Conservation (phyloP, 768 basidiomycete genomes). For the Suillus tomentosus region DNA sequence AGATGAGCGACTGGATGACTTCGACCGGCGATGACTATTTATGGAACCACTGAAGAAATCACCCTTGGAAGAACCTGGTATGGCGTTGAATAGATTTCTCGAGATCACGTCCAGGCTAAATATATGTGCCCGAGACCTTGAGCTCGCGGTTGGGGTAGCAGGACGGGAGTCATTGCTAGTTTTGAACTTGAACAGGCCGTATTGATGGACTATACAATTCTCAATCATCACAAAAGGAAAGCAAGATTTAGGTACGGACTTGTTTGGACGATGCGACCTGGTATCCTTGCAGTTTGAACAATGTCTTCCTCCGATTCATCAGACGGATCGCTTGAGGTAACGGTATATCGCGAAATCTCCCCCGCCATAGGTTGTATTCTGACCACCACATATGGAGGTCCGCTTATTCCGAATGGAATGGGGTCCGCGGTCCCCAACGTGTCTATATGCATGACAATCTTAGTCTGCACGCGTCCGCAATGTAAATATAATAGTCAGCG, state of each 20-base stretch:
- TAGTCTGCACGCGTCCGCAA: conserved; percentile 53
- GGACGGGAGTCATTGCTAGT: conserved; percentile 80
- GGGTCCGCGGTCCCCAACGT: conserved; percentile 72
- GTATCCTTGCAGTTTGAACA: conserved; percentile 74
- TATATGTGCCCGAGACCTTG: conserved; percentile 76
- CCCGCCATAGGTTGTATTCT: conserved; percentile 84
- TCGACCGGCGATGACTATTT: conserved; percentile 65
- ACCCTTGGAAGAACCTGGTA: conserved; percentile 65
- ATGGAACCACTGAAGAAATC: conserved; percentile 79
- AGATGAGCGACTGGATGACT: conserved; percentile 77
- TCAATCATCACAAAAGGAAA: conserved; percentile 3
- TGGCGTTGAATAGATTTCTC: conserved; percentile 79
- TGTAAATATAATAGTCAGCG: conserved; percentile 16
- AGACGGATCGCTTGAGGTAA: conserved; percentile 70
- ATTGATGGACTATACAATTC: conserved; percentile 69
- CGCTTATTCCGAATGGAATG: conserved; percentile 70
- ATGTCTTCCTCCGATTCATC: conserved; percentile 84
- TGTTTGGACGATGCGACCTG: conserved; percentile 75
- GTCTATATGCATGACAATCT: conserved; percentile 88
- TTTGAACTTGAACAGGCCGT: conserved; percentile 85
- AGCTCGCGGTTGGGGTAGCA: conserved; percentile 77
- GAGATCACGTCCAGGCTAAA: conserved; percentile 91
- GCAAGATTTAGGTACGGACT: conserved; percentile 52
- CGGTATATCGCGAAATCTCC: conserved; percentile 76
- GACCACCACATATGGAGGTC: conserved; percentile 77